Conservation (phyloP, 148 eudicot species). For the Vaccinium vitisidaea region DNA sequence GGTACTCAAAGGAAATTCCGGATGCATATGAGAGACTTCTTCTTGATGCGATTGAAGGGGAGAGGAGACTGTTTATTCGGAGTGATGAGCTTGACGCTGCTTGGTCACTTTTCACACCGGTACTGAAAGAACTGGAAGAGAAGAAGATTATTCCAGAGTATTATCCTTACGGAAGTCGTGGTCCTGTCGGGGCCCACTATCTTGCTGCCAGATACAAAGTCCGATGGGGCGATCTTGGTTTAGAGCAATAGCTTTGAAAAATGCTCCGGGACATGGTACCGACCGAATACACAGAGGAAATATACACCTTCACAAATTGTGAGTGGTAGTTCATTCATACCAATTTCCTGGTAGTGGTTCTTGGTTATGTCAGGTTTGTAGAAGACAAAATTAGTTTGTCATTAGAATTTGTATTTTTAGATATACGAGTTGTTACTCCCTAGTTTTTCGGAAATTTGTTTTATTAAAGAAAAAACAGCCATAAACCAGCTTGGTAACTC, state of each 20-base stretch:
- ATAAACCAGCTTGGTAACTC: not conserved
- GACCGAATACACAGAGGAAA: not conserved
- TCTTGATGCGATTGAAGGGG: conserved; percentile 95
- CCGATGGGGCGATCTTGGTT: conserved; percentile 79
- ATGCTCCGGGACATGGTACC: not conserved
- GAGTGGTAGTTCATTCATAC: not conserved
- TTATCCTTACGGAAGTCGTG: conserved; percentile 93
- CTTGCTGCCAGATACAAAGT: conserved; percentile 91
- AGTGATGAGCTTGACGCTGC: conserved; percentile 97
- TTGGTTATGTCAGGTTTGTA: not conserved
- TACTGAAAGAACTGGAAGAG: conserved; percentile 75
- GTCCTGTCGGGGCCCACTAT: conserved; percentile 96
- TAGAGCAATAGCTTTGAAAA: conserved; percentile 31
- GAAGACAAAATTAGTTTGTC: not conserved
- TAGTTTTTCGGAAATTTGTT: not conserved
- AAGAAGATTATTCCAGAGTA: conserved; percentile 76
- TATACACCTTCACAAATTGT: not conserved
- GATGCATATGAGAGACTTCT: conserved; percentile 97
- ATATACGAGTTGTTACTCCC: not conserved
- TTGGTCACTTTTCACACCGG: conserved; percentile 89
- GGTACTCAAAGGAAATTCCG: conserved; percentile 92
- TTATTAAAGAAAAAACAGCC: not conserved
- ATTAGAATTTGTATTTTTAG: not conserved
- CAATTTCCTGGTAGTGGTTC: not conserved
- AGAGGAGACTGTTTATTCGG: conserved; percentile 83